Percentiles rank a stretch among this genome's conserved stretches.
These are phyloP conservation scores for Colletotrichum kahawae DNA, from an alignment of 2,329 filamentous ascomycete species.

Conservation along the genomic window DNA sequence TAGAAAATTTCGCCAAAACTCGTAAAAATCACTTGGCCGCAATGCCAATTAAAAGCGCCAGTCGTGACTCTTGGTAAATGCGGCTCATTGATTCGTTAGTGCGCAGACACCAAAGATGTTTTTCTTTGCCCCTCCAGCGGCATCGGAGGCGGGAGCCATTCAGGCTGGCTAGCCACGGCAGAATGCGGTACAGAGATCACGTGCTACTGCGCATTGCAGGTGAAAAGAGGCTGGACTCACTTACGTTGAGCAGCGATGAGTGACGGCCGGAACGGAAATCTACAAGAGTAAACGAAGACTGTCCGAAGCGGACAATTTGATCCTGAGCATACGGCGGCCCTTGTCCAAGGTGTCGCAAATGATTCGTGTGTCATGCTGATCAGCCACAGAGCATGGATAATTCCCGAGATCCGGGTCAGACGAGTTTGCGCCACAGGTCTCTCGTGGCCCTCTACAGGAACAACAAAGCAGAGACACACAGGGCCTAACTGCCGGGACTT, in stretches of 20 bases:
- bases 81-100: neutral
- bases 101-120: constrained; percentile 1
- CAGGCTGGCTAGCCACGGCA: neutral
- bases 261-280: neutral
- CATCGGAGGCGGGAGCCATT: constrained; percentile 15
- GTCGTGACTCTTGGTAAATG: neutral
- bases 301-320: neutral
- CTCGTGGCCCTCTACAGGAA: neutral
- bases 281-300: neutral
- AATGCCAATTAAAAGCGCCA: neutral
- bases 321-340: neutral
- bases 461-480: neutral
- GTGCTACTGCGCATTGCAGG: neutral
- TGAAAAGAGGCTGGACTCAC: neutral
- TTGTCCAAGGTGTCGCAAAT: neutral
- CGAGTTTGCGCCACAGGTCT: neutral
- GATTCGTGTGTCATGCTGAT: constrained; percentile 3
- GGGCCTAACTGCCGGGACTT: constrained; percentile 2
- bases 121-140: constrained; percentile 18
- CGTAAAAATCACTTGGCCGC: neutral
- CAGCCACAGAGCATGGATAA: constrained; percentile 14
- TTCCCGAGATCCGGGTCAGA: neutral
- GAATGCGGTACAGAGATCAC: constrained; percentile 3
- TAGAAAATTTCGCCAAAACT: neutral
- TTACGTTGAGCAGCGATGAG: neutral